Base-by-base conservation (phyloP, 805 yeast genomes). In the Sugiyamaella smithiae region DNA sequence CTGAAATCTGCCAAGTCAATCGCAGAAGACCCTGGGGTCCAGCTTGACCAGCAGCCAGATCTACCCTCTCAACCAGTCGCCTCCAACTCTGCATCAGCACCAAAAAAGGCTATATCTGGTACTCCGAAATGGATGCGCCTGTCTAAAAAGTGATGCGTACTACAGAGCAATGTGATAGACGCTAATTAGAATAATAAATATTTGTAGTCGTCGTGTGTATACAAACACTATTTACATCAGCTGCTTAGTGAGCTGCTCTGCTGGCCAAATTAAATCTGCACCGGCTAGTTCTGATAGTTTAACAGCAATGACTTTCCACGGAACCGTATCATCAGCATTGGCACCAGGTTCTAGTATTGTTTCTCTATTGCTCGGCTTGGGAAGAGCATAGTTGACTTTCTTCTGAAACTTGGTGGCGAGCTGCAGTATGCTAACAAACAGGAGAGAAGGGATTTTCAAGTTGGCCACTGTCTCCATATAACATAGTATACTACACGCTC, bases 1-100 rank as follows among this genome's bases (percentile, higher is more conserved):
- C 43, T 70, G 29, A 31, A 57, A 3, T 41, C 58, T 5, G 77
- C 76, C 0, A 63, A 64, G 48, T 61, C 59, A 20, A 47, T 70
- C 6, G 40, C 54, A 2, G 70, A 70, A 37, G 67, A 67, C 5
- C 67, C 61, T 14, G 59, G 59, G 29, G 56, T 56, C 28, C 52
- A 53, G 25, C 20, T 49, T 9, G 59, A 55, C 17, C 42, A 49
- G 31, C 28, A 41, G 7, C 36, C 23, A 12, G 38, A 26, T 19
- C 8, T 29, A 29, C 16, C 16, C 14, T n/a, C 7, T 4, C 14
- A n/a, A n/a, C 12, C 33, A 4, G 14, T n/a, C 14, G 33, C 16
- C 33, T 29, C 33, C 14, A 4, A n/a, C 22, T 6, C 41, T 28
- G 22, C 42, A 9, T n/a, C n/a, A n/a, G 3, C 32, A 5, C 17